phyloP scores from a whole-genome alignment of 2,329 filamentous ascomycete species.

The Neonectria coccinea region DNA sequence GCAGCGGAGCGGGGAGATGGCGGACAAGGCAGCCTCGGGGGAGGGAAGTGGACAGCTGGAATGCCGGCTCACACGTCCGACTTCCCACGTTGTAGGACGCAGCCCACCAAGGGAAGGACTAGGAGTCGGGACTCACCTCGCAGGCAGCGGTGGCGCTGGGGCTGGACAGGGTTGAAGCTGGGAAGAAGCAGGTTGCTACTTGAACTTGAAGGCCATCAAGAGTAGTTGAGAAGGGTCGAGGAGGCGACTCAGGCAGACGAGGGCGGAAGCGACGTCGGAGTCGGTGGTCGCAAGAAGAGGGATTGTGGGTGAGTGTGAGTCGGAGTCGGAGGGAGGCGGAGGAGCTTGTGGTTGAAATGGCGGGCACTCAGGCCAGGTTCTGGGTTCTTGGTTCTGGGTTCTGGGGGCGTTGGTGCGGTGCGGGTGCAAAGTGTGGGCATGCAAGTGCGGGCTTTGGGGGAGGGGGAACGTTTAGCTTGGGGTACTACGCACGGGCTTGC shows the following conservation, averaged over 20 bases:
- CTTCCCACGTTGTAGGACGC: slow-evolving; percentile 27
- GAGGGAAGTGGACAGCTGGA: slow-evolving; percentile 42
- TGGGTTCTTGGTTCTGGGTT: not conserved
- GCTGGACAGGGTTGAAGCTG: slow-evolving; percentile 3
- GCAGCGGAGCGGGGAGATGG: slow-evolving; percentile 32
- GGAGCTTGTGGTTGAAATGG: slow-evolving; percentile 46
- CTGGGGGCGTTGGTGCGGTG: slow-evolving; percentile 22
- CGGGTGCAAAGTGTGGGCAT: slow-evolving; percentile 31
- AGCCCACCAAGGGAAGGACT: slow-evolving; percentile 29
- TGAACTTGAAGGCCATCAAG: slow-evolving; percentile 41
- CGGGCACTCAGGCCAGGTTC: slow-evolving; percentile 40
- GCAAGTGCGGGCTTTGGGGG: slow-evolving; percentile 21
- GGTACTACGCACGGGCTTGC: slow-evolving; percentile 26
- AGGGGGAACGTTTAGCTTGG: slow-evolving; percentile 22
- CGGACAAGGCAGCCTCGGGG: slow-evolving; percentile 26
- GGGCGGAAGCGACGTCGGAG: slow-evolving; percentile 30
- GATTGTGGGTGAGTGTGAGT: slow-evolving; percentile 43
- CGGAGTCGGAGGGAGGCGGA: slow-evolving; percentile 41
- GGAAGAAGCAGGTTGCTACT: slow-evolving; percentile 31
- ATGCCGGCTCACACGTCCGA: slow-evolving; percentile 29
- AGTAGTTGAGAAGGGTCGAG: slow-evolving; percentile 8
- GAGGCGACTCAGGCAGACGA: slow-evolving; percentile 11
- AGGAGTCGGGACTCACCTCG: slow-evolving; percentile 41
- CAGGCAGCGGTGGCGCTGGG: slow-evolving; percentile 34
- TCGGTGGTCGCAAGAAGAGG: slow-evolving; percentile 37